A percentile compares a stretch with the other conserved stretches of the same genome.
phyloP scores from a whole-genome alignment of 225 moss, liverwort and hornwort genomes.

The Physcomitrellopsis africana region DNA sequence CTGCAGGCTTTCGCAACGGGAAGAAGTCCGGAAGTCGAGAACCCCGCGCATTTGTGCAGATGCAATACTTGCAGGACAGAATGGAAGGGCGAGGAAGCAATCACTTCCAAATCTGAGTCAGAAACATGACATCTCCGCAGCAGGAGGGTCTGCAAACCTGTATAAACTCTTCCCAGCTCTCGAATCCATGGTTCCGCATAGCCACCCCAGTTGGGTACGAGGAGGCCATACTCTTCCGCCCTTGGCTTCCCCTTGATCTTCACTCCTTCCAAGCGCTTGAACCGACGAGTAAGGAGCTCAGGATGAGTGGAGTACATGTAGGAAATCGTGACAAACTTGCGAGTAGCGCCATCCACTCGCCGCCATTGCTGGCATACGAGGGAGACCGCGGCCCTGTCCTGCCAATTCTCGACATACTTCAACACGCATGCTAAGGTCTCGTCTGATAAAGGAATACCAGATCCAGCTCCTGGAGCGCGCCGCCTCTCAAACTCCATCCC shows the following conservation, averaged over 20 bases:
- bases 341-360: conserved; percentile 70
- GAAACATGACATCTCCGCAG: conserved; percentile 37
- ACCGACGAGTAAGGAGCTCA: conserved; percentile 50
- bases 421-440: conserved; percentile 67
- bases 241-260: conserved; percentile 48
- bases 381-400: conserved; percentile 68
- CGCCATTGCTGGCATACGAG: conserved; percentile 80
- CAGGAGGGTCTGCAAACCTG: conserved; percentile 36
- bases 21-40: conserved; percentile 43
- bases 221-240: conserved; percentile 47
- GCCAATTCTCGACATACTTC: conserved; percentile 56
- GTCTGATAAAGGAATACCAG: conserved; percentile 41
- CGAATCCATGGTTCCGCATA: conserved; percentile 44
- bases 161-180: conserved; percentile 38
- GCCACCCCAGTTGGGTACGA: conserved; percentile 43
- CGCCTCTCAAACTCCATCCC: conserved; percentile 34
- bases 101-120: conserved; percentile 25
- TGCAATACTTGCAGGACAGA: conserved; percentile 38
- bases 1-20: conserved; percentile 31
- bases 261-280: conserved; percentile 43
- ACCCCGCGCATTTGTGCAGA: conserved; percentile 53
- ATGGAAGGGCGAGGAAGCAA: conserved; percentile 32
- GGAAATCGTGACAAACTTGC: conserved; percentile 66
- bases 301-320: conserved; percentile 74
- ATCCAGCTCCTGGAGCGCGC: conserved; percentile 18